phyloP scores from a whole-genome alignment of 768 basidiomycete genomes.

The Hysterangium stoloniferum region DNA sequence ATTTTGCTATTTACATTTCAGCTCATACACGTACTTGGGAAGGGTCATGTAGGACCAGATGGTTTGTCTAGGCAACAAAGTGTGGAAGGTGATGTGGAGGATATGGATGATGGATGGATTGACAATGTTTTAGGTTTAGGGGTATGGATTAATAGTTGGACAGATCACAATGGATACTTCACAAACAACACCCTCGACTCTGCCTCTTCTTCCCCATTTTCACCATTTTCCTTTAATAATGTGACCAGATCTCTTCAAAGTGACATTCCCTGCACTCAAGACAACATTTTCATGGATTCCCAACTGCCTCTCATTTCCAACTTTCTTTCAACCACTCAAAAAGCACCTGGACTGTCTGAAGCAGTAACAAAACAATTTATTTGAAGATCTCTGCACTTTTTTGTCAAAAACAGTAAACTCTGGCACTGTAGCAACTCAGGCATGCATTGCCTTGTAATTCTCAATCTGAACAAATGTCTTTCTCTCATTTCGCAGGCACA shows the following conservation, averaged over 20 bases:
- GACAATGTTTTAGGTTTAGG: too few relatives aligned
- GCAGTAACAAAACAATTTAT: not conserved
- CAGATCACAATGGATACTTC: too few relatives aligned
- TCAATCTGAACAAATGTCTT: not conserved
- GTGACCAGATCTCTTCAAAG: not conserved
- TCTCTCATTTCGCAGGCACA: slow-evolving; percentile 13
- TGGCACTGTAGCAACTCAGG: slow-evolving; percentile 14
- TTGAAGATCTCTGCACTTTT: slow-evolving; percentile 4
- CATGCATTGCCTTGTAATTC: slow-evolving; percentile 16
- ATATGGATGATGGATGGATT: too few relatives aligned
- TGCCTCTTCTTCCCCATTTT: not conserved
- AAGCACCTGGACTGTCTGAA: not conserved
- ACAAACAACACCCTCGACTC: too few relatives aligned
- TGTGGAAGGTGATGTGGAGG: too few relatives aligned
- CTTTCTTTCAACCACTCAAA: not conserved
- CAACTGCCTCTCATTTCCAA: not conserved
- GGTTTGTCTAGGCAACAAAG: too few relatives aligned
- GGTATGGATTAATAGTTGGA: too few relatives aligned
- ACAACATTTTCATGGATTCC: too few relatives aligned
- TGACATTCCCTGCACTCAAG: too few relatives aligned
- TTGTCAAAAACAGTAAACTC: slow-evolving; percentile 11
- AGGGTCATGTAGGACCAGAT: too few relatives aligned
- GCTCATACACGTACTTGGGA: too few relatives aligned
- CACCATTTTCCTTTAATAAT: not conserved
- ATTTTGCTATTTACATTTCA: too few relatives aligned